Evolutionary conservation across 495 filamentous ascomycete species (phyloP).

Genomic region (Aspergillus carlsbadensis): DNA sequence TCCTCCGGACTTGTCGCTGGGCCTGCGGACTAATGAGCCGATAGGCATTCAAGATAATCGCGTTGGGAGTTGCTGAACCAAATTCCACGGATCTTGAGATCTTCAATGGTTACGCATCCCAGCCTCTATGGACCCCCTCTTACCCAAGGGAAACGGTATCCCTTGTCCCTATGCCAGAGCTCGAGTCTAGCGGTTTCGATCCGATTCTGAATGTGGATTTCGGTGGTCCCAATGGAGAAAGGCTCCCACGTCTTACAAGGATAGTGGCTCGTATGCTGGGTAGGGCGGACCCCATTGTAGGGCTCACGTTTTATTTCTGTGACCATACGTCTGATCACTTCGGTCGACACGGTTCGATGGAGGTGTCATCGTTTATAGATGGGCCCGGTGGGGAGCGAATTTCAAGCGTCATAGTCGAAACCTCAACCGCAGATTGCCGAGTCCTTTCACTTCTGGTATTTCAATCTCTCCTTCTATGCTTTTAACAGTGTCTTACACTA

Average conservation of each 20-base stretch:
- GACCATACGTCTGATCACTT: not conserved
- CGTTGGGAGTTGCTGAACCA: not conserved
- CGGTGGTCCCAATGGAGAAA: not conserved
- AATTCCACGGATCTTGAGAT: not conserved
- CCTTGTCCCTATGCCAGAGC: not conserved
- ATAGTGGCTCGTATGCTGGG: not conserved
- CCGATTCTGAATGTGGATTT: slow-evolving; percentile 4
- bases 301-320: not conserved
- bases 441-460: slow-evolving; percentile 2
- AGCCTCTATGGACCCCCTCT: slow-evolving; percentile 3
- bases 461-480: not conserved
- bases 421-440: not conserved
- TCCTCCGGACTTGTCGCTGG: no score
- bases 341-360: slow-evolving; percentile 2
- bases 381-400: slow-evolving; percentile 5
- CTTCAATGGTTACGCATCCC: not conserved
- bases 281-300: not conserved
- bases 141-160: not conserved
- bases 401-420: not conserved
- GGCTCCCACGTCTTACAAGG: slow-evolving; percentile 5
- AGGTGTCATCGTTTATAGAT: slow-evolving; percentile 5
- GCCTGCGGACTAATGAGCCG: not conserved
- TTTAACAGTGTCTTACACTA: no score
- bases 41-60: slow-evolving; percentile 11
- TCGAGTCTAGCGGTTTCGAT: not conserved